These are phyloP conservation scores for Didymella exigua DNA, from an alignment of 2,329 filamentous ascomycete species.

Conservation along the genomic window DNA sequence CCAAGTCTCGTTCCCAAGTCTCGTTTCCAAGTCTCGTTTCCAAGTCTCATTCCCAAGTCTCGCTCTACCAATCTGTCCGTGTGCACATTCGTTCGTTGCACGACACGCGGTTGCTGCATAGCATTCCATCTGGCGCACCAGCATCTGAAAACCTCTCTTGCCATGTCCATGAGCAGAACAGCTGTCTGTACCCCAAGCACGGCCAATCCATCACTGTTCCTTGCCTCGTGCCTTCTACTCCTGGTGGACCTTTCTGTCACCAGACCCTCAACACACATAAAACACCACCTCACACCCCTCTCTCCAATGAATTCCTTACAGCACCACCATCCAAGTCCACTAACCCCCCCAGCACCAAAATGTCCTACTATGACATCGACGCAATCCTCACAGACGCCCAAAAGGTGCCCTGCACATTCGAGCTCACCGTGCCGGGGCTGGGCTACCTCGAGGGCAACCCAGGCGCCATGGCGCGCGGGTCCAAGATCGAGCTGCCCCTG, in stretches of 20 bases:
- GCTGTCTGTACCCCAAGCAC: too few species aligned
- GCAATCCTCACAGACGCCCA: constrained; percentile 86
- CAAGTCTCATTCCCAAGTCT: not conserved
- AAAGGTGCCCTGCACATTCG: constrained; percentile 96
- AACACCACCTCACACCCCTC: not conserved
- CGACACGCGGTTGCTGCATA: constrained; percentile 31
- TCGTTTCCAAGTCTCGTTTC: constrained; percentile 7
- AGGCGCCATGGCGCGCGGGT: constrained; percentile 76
- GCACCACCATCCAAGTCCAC: not conserved
- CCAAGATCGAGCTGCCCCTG: constrained; percentile 80
- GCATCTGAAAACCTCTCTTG: too few species aligned
- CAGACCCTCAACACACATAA: too few species aligned
- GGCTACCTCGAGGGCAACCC: constrained; percentile 88
- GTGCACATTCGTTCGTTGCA: constrained; percentile 32
- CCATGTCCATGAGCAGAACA: too few species aligned
- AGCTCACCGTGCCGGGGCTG: constrained; percentile 83
- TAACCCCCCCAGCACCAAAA: constrained; percentile 23
- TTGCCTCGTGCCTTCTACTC: too few species aligned
- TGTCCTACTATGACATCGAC: constrained; percentile 79
- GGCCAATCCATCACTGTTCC: not conserved
- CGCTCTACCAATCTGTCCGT: constrained; percentile 8
- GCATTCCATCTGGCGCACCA: too few species aligned
- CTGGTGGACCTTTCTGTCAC: too few species aligned
- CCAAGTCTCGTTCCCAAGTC: not conserved
- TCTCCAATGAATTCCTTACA: not conserved